Percentiles rank a stretch among this genome's conserved stretches.
Conservation (phyloP, 2,329 filamentous ascomycete species). For the Fusarium sp. region DNA sequence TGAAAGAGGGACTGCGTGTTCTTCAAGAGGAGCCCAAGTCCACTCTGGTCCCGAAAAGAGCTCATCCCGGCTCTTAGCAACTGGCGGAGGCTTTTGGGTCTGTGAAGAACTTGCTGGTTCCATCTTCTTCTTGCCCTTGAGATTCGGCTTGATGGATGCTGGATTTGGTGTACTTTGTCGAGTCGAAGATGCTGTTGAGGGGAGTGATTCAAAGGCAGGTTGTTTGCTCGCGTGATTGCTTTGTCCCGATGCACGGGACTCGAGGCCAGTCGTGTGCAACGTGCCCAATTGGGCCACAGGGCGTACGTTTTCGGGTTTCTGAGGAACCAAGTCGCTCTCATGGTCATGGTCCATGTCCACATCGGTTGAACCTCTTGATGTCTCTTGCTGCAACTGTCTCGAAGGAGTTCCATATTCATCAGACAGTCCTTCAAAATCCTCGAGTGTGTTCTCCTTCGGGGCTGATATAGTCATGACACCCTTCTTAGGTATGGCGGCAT, state of each 20-base stretch:
- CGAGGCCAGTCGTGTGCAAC: not conserved
- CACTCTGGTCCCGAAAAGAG: conserved; percentile 3
- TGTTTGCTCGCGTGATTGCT: not conserved
- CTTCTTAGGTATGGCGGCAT: conserved; percentile 41
- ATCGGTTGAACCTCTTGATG: conserved; percentile 3
- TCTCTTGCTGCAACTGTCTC: conserved; percentile 43
- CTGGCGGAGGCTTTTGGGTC: not conserved
- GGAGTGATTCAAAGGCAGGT: not conserved
- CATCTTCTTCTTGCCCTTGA: conserved; percentile 10
- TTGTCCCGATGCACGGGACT: not conserved
- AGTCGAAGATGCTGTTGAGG: conserved; percentile 15
- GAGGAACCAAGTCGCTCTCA: not conserved
- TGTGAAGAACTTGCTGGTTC: not conserved
- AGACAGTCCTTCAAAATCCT: conserved; percentile 45
- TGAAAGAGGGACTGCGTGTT: conserved; percentile 6
- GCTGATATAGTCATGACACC: conserved; percentile 49
- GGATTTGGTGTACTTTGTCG: conserved; percentile 17
- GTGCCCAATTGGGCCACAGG: not conserved
- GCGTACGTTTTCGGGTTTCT: not conserved
- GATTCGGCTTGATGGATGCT: not conserved
- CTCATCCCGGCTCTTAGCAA: not conserved
- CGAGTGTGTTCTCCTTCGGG: conserved; percentile 46
- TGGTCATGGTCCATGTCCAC: conserved; percentile 12
- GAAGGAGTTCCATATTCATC: conserved; percentile 45
- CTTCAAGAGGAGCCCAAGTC: conserved; percentile 6